Conservation (phyloP, 1,284 basidiomycete species). For the Taiwanofungus camphoratus region DNA sequence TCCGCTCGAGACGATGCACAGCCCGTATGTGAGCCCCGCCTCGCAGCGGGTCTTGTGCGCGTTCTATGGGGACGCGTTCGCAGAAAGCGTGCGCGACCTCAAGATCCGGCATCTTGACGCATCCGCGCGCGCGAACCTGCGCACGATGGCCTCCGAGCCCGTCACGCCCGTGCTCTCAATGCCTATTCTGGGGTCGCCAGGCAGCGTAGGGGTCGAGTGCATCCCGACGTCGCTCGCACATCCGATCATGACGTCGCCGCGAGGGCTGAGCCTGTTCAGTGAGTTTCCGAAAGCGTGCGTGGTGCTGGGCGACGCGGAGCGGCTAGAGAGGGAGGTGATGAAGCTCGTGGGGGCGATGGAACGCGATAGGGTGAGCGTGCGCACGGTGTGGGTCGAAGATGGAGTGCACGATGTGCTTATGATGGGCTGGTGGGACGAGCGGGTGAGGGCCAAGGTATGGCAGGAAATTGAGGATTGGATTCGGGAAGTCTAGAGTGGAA, state of each 20-base stretch:
- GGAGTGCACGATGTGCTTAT: slow-evolving; percentile 32
- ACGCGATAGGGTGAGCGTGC: slow-evolving; percentile 29
- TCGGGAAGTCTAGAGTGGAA: slow-evolving; percentile 10
- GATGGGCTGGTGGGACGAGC: slow-evolving; percentile 32
- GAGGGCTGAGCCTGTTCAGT: slow-evolving; percentile 35
- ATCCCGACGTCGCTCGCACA: slow-evolving; percentile 24
- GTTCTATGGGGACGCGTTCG: slow-evolving; percentile 30
- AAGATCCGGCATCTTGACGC: slow-evolving; percentile 21
- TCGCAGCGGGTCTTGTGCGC: slow-evolving; percentile 34
- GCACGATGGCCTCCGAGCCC: slow-evolving; percentile 22
- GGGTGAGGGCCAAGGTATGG: slow-evolving; percentile 28
- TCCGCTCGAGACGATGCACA: slow-evolving; percentile 41
- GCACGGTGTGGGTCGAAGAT: slow-evolving; percentile 30
- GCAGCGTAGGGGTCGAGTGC: slow-evolving; percentile 10
- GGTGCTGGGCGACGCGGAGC: slow-evolving; percentile 35
- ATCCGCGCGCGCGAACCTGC: slow-evolving; percentile 20
- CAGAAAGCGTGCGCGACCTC: slow-evolving; percentile 23
- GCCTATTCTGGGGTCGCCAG: slow-evolving; percentile 6
- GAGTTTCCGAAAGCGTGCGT: slow-evolving; percentile 40
- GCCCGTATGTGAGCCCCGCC: slow-evolving; percentile 46
- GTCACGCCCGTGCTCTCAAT: slow-evolving; percentile 18
- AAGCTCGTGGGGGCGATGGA: slow-evolving; percentile 31
- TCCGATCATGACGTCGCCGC: slow-evolving; percentile 25
- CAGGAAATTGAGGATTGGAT: slow-evolving; percentile 28
- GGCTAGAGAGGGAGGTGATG: slow-evolving; percentile 31